These are phyloP conservation scores for Eucalyptus victrix DNA, from an alignment of 345 rosid species.

Conservation along the genomic window DNA sequence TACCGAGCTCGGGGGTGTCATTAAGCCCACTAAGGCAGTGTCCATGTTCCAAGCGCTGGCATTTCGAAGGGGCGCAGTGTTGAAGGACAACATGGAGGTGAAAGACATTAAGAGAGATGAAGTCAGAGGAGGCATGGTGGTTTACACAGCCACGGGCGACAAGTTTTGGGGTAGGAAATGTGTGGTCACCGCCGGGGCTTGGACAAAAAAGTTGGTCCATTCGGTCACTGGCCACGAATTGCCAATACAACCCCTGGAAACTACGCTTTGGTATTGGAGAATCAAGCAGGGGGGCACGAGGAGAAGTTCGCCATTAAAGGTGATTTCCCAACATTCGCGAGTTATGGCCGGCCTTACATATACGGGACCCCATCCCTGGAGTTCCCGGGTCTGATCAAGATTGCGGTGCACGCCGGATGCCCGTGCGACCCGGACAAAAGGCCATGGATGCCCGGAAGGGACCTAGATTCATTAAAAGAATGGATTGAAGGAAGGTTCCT, in stretches of 20 bases:
- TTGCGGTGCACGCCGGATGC: slow-evolving; percentile 54
- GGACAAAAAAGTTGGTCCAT: slow-evolving; percentile 56
- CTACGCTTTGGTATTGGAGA: slow-evolving; percentile 61
- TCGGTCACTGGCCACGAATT: slow-evolving; percentile 31
- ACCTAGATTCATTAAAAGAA: slow-evolving; percentile 24
- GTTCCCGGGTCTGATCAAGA: slow-evolving; percentile 74
- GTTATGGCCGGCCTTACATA: slow-evolving; percentile 46
- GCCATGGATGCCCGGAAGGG: slow-evolving; percentile 54
- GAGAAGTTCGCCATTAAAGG: slow-evolving; percentile 17
- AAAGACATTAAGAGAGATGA: slow-evolving; percentile 20
- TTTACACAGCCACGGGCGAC: slow-evolving; percentile 22
- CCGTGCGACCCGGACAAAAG: slow-evolving; percentile 76
- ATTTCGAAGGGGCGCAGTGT: slow-evolving; percentile 29
- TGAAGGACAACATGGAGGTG: slow-evolving; percentile 63
- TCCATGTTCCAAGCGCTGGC: slow-evolving; percentile 82
- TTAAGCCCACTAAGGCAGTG: slow-evolving; percentile 86
- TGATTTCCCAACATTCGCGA: slow-evolving; percentile 60
- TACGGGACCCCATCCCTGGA: slow-evolving; percentile 85
- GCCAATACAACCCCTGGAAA: slow-evolving; percentile 62
- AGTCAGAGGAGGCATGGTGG: slow-evolving; percentile 33
- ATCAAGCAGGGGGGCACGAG: slow-evolving; percentile 59
- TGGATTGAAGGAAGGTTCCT: slow-evolving; percentile 52
- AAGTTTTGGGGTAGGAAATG: slow-evolving; percentile 53
- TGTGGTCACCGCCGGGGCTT: slow-evolving; percentile 68
- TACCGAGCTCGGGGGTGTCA: slow-evolving; percentile 58